Evolutionary conservation across 2,329 filamentous ascomycete genomes (phyloP).

Genomic region (Lecanicillium sp.): DNA sequence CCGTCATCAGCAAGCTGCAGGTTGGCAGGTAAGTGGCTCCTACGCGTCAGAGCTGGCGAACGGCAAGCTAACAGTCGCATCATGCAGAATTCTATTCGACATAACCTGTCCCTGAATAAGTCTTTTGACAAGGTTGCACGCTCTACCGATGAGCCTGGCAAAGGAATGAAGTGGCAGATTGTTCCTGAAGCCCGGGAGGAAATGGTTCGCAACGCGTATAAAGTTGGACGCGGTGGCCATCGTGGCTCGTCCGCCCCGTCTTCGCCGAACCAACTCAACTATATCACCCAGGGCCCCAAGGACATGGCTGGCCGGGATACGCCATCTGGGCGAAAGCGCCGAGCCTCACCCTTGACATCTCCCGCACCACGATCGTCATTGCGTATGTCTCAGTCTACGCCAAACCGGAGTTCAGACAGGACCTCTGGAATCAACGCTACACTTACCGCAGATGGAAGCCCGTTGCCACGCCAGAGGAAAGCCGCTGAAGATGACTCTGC

Average conservation of each 20-base stretch:
- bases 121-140: conserved; percentile 89
- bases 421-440: conserved; percentile 24
- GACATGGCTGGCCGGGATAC: conserved; percentile 47
- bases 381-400: conserved; percentile 47
- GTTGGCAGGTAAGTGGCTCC: conserved; percentile 71
- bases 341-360: conserved; percentile 47
- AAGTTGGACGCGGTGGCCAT: conserved; percentile 55
- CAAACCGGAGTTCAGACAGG: conserved; percentile 42
- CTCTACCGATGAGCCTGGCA: conserved; percentile 89
- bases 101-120: conserved; percentile 93
- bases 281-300: conserved; percentile 50
- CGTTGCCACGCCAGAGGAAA: conserved; percentile 50
- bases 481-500: conserved; percentile 35
- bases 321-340: conserved; percentile 47
- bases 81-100: conserved; percentile 80
- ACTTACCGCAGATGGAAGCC: conserved; percentile 50
- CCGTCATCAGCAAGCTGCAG: conserved; percentile 63
- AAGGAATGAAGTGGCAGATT: conserved; percentile 99
- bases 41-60: no score
- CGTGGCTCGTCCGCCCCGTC: conserved; percentile 63
- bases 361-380: conserved; percentile 45
- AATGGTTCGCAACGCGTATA: conserved; percentile 67
- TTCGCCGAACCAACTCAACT: conserved; percentile 55
- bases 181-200: conserved; percentile 77
- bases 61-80: conserved; percentile 9